Conservation (phyloP, 2,329 filamentous ascomycete species). For the Aspergillus floridensis region DNA sequence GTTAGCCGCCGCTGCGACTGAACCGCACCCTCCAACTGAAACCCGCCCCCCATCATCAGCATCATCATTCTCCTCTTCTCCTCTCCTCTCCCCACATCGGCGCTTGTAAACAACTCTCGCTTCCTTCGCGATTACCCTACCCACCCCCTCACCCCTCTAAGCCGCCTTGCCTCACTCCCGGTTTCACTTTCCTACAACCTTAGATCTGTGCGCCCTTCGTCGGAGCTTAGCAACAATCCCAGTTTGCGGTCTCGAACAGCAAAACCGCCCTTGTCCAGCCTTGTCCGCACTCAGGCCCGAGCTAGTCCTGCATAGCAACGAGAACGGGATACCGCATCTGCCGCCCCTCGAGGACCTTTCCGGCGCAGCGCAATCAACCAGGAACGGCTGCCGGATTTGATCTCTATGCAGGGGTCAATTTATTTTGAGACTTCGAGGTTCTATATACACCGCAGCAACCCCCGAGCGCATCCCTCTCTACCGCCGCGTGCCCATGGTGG, state of each 20-base stretch:
- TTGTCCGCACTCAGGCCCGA: not conserved
- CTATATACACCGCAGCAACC: slow-evolving; percentile 27
- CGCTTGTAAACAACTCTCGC: slow-evolving; percentile 9
- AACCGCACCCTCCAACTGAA: not conserved
- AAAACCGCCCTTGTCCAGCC: not conserved
- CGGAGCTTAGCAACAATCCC: not conserved
- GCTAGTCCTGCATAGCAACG: slow-evolving; percentile 3
- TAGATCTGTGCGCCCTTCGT: not conserved
- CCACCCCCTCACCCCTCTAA: not conserved
- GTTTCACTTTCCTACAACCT: not conserved
- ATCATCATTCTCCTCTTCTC: slow-evolving; percentile 5
- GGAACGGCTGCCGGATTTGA: slow-evolving; percentile 1
- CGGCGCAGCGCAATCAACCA: slow-evolving; percentile 16
- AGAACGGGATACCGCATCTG: slow-evolving; percentile 15
- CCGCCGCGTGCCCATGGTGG: slow-evolving; percentile 40
- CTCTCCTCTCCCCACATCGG: slow-evolving; percentile 13
- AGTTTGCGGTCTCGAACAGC: not conserved
- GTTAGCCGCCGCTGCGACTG: not conserved
- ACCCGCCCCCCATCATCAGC: not conserved
- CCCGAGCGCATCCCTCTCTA: slow-evolving; percentile 25
- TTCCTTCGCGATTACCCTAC: not conserved
- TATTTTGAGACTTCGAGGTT: slow-evolving; percentile 22
- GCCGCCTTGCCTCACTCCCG: not conserved
- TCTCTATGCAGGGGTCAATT: slow-evolving; percentile 30
- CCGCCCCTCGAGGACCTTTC: slow-evolving; percentile 12